Base-by-base conservation (phyloP, 2,329 filamentous ascomycete species). In the Colletotrichum abscissum region DNA sequence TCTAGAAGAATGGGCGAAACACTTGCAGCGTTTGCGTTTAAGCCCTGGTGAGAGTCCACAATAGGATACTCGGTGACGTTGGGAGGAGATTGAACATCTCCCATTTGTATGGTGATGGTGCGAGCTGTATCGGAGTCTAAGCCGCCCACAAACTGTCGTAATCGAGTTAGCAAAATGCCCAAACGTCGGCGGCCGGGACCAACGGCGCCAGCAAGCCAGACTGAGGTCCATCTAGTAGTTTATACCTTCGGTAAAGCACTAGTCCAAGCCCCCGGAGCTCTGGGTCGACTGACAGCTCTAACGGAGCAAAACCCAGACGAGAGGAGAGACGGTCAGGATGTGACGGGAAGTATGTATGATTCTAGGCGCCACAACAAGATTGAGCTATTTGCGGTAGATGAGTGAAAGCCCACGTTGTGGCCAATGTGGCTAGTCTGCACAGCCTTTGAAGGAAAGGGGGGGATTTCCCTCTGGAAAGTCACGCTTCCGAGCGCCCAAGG, bases 51-150 rank as follows among this genome's bases (percentile, higher is more conserved):
- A 72, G 76, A 62, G 54, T 75, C 67, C 69, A 74, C 66, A 24
- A 64, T 66, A 30, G 74, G 64, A 68, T 75, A 72, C 56, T 75
- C 78, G 59, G 71, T 70, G 58, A 72, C 73, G 55, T 62, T 74
- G 57, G 75, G 65, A 38, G 76, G 60, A 69, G 78, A 72, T 71
- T 78, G 76, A 76, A 78, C 75, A 78, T 82, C 81, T 78, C 81
- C 80, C 82, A 84, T 84, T 79, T 75, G 74, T 63, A 74, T 76
- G 49, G 52, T 59, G 59, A 22, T 42, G 46, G 46, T 55, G 68
- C 60, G 54, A 63, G 49, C 56, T 52, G 46, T 30, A 35, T 30
- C 58, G 57, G 62, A 64, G 73, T 69, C 26, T 67, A 74, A 63
- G 54, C 73, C 66, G 66, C 57, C 68, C 67, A 72, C 72, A 74